Percentiles rank a stretch among this genome's conserved stretches.
phyloP scores from a whole-genome alignment of 345 rosid genomes.

The Syzygium jambos region DNA sequence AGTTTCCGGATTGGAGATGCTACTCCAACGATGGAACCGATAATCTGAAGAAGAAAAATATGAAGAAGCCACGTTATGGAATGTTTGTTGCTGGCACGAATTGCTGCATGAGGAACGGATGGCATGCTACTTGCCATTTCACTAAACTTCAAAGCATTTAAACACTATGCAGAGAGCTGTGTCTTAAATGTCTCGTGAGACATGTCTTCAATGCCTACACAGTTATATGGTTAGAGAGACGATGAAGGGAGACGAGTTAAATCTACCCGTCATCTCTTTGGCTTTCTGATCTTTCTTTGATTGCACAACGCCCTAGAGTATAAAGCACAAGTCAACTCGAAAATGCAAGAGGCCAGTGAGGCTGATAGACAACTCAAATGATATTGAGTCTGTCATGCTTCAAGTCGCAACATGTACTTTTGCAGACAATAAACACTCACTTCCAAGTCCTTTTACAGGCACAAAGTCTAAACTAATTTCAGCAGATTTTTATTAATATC shows the following conservation, averaged over 20 bases:
- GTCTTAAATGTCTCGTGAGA: neutral
- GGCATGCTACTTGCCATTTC: neutral
- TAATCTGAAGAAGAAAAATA: conserved; percentile 1
- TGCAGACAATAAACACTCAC: neutral
- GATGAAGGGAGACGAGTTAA: neutral
- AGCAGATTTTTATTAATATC: neutral
- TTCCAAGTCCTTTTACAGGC: neutral
- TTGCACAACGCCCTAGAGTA: neutral
- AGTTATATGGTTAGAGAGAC: neutral
- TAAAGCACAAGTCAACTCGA: neutral
- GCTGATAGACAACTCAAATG: neutral
- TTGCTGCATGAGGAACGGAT: neutral
- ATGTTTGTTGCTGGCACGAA: neutral
- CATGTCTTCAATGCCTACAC: neutral
- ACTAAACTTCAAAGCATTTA: neutral
- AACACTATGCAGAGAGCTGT: neutral
- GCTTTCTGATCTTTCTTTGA: neutral
- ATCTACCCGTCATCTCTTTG: neutral
- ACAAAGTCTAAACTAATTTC: neutral
- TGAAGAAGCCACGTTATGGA: neutral
- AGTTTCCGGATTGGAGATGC: conserved; percentile 12
- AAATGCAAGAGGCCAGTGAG: neutral
- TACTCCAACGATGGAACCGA: conserved; percentile 17
- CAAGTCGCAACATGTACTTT: neutral
- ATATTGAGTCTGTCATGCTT: neutral